Evolutionary conservation across 2,329 filamentous ascomycete species (phyloP).

Genomic region (Blastomyces gilchristii): DNA sequence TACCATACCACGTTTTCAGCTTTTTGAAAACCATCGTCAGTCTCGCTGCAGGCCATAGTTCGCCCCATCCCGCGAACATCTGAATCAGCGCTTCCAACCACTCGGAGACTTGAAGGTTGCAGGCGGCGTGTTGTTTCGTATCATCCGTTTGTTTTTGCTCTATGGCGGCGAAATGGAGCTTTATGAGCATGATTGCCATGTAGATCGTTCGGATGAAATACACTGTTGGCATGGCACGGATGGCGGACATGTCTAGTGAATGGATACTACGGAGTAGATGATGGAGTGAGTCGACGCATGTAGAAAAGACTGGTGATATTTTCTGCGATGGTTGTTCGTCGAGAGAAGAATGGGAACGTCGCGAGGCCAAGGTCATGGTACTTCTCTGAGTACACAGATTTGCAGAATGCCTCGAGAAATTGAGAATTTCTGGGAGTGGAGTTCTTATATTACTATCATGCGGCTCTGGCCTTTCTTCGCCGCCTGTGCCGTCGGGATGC

Average conservation of each 20-base stretch:
- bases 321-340: not conserved
- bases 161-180: not conserved
- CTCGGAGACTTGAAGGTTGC: not conserved
- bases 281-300: not conserved
- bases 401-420: not conserved
- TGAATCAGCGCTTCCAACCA: not conserved
- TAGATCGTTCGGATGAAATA: not conserved
- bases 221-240: not conserved
- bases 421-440: not conserved
- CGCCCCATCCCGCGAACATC: conserved; percentile 3
- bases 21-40: not conserved
- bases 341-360: not conserved
- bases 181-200: not conserved
- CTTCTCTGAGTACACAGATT: not conserved
- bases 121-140: not conserved
- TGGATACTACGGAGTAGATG: not conserved
- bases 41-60: not conserved
- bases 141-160: not conserved
- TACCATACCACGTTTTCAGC: not conserved
- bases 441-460: not conserved
- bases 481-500: not conserved
- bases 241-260: not conserved
- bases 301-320: not conserved
- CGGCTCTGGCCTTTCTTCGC: not conserved
- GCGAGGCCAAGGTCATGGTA: not conserved